Evolutionary conservation across 1,139 yeast species (phyloP).

Genomic region (Sugiyamaella pinicola): DNA sequence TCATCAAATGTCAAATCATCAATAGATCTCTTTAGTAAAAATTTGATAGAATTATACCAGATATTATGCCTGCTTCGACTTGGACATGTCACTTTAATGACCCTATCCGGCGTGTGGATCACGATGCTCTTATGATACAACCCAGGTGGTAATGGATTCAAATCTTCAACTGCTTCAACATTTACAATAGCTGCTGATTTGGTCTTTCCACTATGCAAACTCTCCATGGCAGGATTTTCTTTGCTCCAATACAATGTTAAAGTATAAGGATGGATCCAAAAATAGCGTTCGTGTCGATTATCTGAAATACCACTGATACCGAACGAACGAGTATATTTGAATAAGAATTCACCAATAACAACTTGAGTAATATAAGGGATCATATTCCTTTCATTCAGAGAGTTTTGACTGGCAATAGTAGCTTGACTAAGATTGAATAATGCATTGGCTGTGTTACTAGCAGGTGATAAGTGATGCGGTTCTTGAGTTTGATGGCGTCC

Average conservation of each 20-base stretch:
- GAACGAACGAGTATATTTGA: slow-evolving; percentile 83
- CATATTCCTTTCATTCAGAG: slow-evolving; percentile 71
- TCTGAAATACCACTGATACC: slow-evolving; percentile 76
- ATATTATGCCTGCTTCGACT: slow-evolving; percentile 86
- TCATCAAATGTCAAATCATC: slow-evolving; percentile 58
- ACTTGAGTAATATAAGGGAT: slow-evolving; percentile 90
- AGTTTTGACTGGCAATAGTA: slow-evolving; percentile 70
- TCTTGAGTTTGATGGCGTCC: slow-evolving; percentile 9
- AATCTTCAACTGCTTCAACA: slow-evolving; percentile 79
- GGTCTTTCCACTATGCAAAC: slow-evolving; percentile 55
- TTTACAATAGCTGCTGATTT: slow-evolving; percentile 80
- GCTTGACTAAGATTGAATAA: slow-evolving; percentile 36
- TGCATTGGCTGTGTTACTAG: slow-evolving; percentile 19
- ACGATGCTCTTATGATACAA: slow-evolving; percentile 82
- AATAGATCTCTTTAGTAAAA: slow-evolving; percentile 67
- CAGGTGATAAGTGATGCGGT: slow-evolving; percentile 11
- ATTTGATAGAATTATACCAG: slow-evolving; percentile 86
- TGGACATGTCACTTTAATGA: slow-evolving; percentile 81
- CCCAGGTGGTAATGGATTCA: slow-evolving; percentile 89
- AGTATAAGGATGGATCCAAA: slow-evolving; percentile 97
- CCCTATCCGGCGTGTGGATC: slow-evolving; percentile 68
- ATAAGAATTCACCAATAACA: slow-evolving; percentile 87
- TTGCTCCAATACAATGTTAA: slow-evolving; percentile 89
- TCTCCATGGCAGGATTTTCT: slow-evolving; percentile 71
- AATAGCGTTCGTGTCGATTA: slow-evolving; percentile 84